Conservation (phyloP, 495 filamentous ascomycete species). For the Penicillium cosmopolitanum region DNA sequence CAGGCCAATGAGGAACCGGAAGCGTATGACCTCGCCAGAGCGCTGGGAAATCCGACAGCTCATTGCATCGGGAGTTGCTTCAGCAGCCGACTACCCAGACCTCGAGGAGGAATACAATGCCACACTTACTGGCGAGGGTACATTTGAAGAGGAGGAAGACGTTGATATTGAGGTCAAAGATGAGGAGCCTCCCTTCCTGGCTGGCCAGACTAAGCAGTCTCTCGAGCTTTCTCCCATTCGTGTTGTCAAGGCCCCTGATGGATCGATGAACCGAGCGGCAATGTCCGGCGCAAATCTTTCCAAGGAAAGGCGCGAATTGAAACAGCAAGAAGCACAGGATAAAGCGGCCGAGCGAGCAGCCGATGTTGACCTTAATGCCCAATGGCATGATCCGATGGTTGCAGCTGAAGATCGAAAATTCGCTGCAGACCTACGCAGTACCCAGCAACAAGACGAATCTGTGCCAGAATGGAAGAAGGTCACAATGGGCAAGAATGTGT, state of each 20-base stretch:
- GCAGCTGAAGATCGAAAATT: slow-evolving; percentile 82
- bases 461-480: slow-evolving; percentile 94
- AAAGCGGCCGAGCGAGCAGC: slow-evolving; percentile 77
- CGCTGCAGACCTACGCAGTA: slow-evolving; percentile 75
- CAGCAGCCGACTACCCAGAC: slow-evolving; percentile 90
- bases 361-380: slow-evolving; percentile 82
- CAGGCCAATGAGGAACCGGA: slow-evolving; percentile 64
- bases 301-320: slow-evolving; percentile 85
- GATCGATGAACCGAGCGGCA: slow-evolving; percentile 90
- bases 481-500: slow-evolving; percentile 78
- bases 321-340: slow-evolving; percentile 86
- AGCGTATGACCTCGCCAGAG: slow-evolving; percentile 94
- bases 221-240: slow-evolving; percentile 93
- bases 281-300: slow-evolving; percentile 91
- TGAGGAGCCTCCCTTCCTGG: slow-evolving; percentile 94
- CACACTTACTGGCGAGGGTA: slow-evolving; percentile 80
- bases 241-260: slow-evolving; percentile 96
- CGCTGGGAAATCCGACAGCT: slow-evolving; percentile 97
- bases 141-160: slow-evolving; percentile 95
- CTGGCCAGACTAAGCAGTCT: slow-evolving; percentile 94
- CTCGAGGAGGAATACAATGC: slow-evolving; percentile 93
- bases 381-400: slow-evolving; percentile 98
- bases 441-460: slow-evolving; percentile 60
- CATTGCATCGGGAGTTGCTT: slow-evolving; percentile 91
- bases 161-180: slow-evolving; percentile 96